These are phyloP conservation scores for Pseudogymnoascus sp. DNA, from an alignment of 2,329 filamentous ascomycete genomes.

Conservation along the genomic window DNA sequence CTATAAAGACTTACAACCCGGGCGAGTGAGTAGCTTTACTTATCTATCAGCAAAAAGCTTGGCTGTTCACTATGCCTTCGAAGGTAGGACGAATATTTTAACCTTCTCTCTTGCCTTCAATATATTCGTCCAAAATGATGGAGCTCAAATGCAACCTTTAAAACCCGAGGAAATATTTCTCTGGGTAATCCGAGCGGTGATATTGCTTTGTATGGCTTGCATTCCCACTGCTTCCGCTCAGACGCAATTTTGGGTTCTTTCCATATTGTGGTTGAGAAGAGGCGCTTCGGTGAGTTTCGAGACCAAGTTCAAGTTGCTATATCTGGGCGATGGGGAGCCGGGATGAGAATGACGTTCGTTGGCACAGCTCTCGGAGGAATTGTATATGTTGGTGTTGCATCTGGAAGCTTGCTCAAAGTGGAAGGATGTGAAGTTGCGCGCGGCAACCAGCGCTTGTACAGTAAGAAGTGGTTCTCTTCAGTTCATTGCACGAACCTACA, in stretches of 20 bases:
- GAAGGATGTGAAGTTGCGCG: background rate
- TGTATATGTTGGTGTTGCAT: background rate
- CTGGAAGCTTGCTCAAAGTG: background rate
- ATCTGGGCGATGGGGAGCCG: background rate
- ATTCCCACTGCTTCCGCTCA: background rate
- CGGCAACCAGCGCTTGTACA: background rate
- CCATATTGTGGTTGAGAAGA: background rate
- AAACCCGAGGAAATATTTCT: background rate
- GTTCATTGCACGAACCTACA: background rate
- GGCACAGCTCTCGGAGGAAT: background rate
- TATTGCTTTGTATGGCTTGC: background rate
- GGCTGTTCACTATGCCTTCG: no score
- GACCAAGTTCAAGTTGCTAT: background rate
- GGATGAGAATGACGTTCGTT: background rate
- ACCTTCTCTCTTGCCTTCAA: background rate
- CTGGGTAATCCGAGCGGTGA: background rate
- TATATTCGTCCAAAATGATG: background rate
- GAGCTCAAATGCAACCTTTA: background rate
- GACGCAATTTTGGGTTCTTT: background rate
- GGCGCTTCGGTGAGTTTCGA: no score
- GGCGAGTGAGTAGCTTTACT: background rate
- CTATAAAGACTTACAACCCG: background rate
- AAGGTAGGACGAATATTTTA: background rate
- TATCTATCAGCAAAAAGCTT: background rate
- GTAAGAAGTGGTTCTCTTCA: background rate